A percentile compares a stretch with the other conserved stretches of the same genome.
These are phyloP conservation scores for Acacia confusa DNA, from an alignment of 306 rosid species.

Conservation along the genomic window DNA sequence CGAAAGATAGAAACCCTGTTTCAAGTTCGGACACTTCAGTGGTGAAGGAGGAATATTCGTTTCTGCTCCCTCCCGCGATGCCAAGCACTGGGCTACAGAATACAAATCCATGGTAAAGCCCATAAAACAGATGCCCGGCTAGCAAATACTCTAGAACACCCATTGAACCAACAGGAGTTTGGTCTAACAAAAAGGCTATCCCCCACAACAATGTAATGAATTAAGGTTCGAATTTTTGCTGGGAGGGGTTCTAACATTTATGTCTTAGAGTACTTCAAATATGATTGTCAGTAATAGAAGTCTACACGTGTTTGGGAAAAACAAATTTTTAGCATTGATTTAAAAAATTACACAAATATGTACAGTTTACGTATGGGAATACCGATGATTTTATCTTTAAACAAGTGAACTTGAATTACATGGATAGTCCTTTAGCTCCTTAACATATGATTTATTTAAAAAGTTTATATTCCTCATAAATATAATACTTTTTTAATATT, in stretches of 20 bases:
- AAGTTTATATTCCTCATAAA: too few species aligned
- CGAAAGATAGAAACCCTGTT: slow-evolving; percentile 22
- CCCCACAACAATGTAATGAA: fast-evolving
- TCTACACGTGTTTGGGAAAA: too few species aligned
- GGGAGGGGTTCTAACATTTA: too few species aligned
- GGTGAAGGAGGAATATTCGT: slow-evolving; percentile 36
- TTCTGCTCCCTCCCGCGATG: background rate
- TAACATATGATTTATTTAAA: too few species aligned
- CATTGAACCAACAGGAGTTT: background rate
- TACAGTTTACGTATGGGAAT: background rate
- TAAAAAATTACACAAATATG: background rate
- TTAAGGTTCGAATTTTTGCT: fast-evolving
- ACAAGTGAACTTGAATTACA: background rate
- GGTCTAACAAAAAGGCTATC: too few species aligned
- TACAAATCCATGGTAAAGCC: background rate
- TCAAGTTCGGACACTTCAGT: background rate
- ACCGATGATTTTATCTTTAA: too few species aligned
- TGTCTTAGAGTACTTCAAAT: too few species aligned
- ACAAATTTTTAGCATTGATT: too few species aligned
- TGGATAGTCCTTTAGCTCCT: too few species aligned
- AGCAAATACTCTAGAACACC: background rate
- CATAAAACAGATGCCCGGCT: background rate
- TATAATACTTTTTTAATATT: too few species aligned
- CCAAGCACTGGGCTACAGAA: background rate
- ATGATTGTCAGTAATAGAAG: too few species aligned